Conservation (phyloP, 768 basidiomycete genomes). For the Phaeotremella skinneri region DNA sequence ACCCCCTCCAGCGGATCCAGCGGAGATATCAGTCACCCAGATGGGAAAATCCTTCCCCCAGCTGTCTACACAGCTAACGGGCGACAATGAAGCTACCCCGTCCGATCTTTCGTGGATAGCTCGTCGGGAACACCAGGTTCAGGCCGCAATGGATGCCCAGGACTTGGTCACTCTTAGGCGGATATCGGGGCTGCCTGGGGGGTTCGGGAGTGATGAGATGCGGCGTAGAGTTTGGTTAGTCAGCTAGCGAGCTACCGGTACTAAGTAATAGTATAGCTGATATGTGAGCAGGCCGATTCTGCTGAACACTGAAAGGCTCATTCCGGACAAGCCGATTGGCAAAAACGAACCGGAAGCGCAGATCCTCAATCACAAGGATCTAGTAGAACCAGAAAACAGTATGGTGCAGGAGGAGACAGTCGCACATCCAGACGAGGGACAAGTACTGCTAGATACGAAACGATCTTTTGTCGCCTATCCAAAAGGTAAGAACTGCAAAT, state of each 20-base stretch:
- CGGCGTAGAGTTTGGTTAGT: conserved; percentile 49
- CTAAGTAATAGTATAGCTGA: conserved; percentile 3
- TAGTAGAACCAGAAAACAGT: not conserved
- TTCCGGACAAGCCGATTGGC: conserved; percentile 1
- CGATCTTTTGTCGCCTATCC: conserved; percentile 92
- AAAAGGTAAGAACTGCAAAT: conserved; percentile 62
- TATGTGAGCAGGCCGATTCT: not conserved
- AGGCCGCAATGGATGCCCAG: conserved; percentile 31
- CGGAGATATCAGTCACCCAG: no score
- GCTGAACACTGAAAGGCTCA: conserved; percentile 21
- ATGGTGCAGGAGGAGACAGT: not conserved
- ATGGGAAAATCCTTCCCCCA: no score
- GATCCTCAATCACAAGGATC: not conserved
- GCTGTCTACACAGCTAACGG: no score
- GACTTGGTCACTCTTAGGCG: conserved; percentile 36
- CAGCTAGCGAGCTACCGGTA: not conserved
- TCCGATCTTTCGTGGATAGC: conserved; percentile 21
- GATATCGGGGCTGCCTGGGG: conserved; percentile 46
- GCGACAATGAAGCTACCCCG: not conserved
- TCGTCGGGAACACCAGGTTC: conserved; percentile 33
- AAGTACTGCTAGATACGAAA: conserved; percentile 84
- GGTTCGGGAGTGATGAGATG: conserved; percentile 46
- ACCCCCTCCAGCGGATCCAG: no score
- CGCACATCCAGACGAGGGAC: conserved; percentile 65
- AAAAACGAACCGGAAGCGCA: not conserved